phyloP scores from a whole-genome alignment of 352 stramenopile genomes.

The Pythium biforme region DNA sequence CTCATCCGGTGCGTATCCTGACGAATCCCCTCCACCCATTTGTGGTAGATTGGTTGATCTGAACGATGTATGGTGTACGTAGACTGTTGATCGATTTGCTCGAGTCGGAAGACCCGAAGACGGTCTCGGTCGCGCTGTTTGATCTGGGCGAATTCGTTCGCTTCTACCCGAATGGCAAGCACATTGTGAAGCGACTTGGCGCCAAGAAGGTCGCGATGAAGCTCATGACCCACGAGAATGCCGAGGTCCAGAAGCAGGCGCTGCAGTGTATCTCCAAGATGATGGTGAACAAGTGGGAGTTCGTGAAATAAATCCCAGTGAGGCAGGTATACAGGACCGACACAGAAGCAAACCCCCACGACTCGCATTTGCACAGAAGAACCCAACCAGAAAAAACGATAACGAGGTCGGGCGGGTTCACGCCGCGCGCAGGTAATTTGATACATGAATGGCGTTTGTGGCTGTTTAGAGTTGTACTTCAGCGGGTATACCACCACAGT shows the following conservation, averaged over 20 bases:
- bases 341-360: too few relatives aligned
- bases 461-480: too few relatives aligned
- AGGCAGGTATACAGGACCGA: too few relatives aligned
- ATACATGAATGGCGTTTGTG: too few relatives aligned
- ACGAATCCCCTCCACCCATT: too few relatives aligned
- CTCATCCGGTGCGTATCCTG: conserved; percentile 65
- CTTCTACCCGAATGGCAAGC: conserved; percentile 96
- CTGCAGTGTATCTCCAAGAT: conserved; percentile 99
- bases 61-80: too few relatives aligned
- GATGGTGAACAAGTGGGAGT: conserved; percentile 98
- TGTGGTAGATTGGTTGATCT: too few relatives aligned
- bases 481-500: too few relatives aligned
- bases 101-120: conserved; percentile 91
- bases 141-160: conserved; percentile 97
- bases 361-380: too few relatives aligned
- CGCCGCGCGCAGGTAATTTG: too few relatives aligned
- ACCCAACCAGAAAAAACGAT: too few relatives aligned
- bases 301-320: conserved; percentile 77
- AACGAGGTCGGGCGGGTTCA: too few relatives aligned
- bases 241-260: conserved; percentile 96
- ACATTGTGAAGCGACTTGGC: conserved; percentile 94
- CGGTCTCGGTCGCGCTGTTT: conserved; percentile 94
- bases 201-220: conserved; percentile 97
- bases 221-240: conserved; percentile 96
- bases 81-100: conserved; percentile 94